Conservation (phyloP, 768 basidiomycete genomes). For the Lyophyllum semitale region DNA sequence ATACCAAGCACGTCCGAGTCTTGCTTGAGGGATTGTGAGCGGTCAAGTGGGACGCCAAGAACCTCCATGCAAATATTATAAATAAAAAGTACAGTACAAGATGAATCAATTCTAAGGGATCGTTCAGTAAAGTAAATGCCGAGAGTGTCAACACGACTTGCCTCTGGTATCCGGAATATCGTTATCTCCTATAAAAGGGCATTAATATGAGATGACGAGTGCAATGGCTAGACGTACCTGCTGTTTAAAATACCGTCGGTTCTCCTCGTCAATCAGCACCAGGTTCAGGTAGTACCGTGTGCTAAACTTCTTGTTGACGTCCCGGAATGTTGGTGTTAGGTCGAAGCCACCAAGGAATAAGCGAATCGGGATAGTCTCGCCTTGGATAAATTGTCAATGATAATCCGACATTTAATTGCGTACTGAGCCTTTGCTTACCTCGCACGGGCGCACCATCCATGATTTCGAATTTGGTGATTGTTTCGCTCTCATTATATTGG, state of each 20-base stretch:
- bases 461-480: conserved; percentile 99
- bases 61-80: conserved; percentile 6
- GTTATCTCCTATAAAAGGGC: conserved; percentile 16
- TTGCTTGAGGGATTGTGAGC: too few relatives aligned
- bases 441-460: conserved; percentile 99
- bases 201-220: not conserved
- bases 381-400: conserved; percentile 35
- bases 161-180: conserved; percentile 24
- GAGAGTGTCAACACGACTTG: not conserved
- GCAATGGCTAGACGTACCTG: conserved; percentile 52
- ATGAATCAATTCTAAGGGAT: conserved; percentile 9
- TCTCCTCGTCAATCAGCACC: conserved; percentile 97
- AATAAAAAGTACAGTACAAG: conserved; percentile 13
- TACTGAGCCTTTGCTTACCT: conserved; percentile 47
- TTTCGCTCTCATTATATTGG: conserved; percentile 98
- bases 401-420: not conserved
- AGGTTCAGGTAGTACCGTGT: conserved; percentile 96
- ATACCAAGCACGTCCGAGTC: not conserved
- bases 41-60: not conserved
- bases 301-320: conserved; percentile 99
- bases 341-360: conserved; percentile 98
- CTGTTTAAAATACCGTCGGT: conserved; percentile 96
- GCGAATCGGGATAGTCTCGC: conserved; percentile 97
- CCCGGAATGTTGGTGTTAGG: conserved; percentile 96
- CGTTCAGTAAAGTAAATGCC: not conserved